A percentile compares a stretch with the other conserved stretches of the same genome.
These are phyloP conservation scores for Cytidiella melzeri DNA, from an alignment of 768 basidiomycete species.

Conservation along the genomic window DNA sequence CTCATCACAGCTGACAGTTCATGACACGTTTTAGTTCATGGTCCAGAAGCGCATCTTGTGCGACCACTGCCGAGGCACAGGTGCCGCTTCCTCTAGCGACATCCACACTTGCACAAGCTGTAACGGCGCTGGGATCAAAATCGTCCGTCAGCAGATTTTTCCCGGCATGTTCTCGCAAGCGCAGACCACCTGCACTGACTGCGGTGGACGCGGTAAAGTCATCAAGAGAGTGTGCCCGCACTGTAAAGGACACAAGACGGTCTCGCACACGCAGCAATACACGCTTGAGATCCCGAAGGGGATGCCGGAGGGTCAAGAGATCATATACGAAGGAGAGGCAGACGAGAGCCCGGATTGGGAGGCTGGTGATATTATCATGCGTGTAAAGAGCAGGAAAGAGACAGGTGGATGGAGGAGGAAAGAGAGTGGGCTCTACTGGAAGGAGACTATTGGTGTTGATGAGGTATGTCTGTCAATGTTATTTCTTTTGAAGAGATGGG, in stretches of 20 bases:
- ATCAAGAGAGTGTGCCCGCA: slow-evolving; percentile 77
- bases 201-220: slow-evolving; percentile 75
- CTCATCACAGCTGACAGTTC: too few species aligned
- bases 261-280: slow-evolving; percentile 75
- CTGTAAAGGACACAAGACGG: slow-evolving; percentile 75
- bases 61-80: slow-evolving; percentile 94
- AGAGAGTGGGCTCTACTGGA: slow-evolving; percentile 88
- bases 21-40: slow-evolving; percentile 61
- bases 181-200: slow-evolving; percentile 78
- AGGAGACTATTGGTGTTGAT: slow-evolving; percentile 83
- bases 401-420: slow-evolving; percentile 85
- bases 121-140: slow-evolving; percentile 76
- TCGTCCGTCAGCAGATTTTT: slow-evolving; percentile 91
- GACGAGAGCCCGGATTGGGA: slow-evolving; percentile 97
- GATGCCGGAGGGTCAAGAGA: slow-evolving; percentile 89
- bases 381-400: slow-evolving; percentile 73
- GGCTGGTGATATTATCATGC: slow-evolving; percentile 85
- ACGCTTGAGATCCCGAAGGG: slow-evolving; percentile 84
- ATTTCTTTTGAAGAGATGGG: slow-evolving; percentile 4
- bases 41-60: slow-evolving; percentile 90
- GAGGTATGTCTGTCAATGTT: slow-evolving; percentile 55
- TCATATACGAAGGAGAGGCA: slow-evolving; percentile 92
- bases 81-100: slow-evolving; percentile 84
- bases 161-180: slow-evolving; percentile 94
- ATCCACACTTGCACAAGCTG: slow-evolving; percentile 85